Percentiles rank a stretch among this genome's conserved stretches.
These are phyloP conservation scores for Gloeopeniophorella convolvens DNA, from an alignment of 768 basidiomycete species.

Conservation along the genomic window DNA sequence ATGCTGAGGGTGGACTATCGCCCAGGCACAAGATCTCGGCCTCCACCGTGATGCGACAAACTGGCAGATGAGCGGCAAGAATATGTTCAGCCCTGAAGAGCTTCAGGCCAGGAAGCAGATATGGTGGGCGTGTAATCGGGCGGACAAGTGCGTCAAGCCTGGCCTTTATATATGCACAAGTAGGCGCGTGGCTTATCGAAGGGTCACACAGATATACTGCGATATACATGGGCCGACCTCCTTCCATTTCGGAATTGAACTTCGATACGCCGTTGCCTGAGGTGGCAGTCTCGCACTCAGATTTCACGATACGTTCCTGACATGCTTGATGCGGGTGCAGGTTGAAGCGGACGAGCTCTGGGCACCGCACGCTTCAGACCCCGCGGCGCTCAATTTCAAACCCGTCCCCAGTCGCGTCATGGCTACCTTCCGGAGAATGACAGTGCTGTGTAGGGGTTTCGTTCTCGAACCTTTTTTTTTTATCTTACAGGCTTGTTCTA, in stretches of 20 bases:
- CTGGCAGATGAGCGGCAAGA: constrained; percentile 60
- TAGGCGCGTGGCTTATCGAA: constrained; percentile 2
- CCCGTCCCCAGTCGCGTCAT: constrained; percentile 45
- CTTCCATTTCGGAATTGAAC: constrained; percentile 60
- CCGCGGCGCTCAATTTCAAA: constrained; percentile 36
- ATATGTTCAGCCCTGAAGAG: constrained; percentile 56
- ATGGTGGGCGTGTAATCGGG: constrained; percentile 72
- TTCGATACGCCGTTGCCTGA: constrained; percentile 61
- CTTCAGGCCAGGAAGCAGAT: constrained; percentile 67
- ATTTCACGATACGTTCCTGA: neutral
- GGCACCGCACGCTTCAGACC: constrained; percentile 37
- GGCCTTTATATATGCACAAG: constrained; percentile 6
- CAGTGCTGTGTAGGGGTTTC: constrained; percentile 49
- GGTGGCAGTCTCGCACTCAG: constrained; percentile 21
- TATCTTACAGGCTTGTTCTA: constrained; percentile 25
- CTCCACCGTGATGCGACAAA: constrained; percentile 71
- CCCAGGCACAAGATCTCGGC: constrained; percentile 77
- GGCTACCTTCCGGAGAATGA: constrained; percentile 48
- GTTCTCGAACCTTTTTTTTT: neutral
- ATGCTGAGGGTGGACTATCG: no score
- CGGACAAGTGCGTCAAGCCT: constrained; percentile 49
- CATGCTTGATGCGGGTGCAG: constrained; percentile 30
- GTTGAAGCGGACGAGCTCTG: constrained; percentile 52
- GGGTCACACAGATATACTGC: constrained; percentile 51
- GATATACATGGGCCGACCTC: constrained; percentile 70